phyloP scores from a whole-genome alignment of 2,329 filamentous ascomycete genomes.

The Microsporum audouinii region DNA sequence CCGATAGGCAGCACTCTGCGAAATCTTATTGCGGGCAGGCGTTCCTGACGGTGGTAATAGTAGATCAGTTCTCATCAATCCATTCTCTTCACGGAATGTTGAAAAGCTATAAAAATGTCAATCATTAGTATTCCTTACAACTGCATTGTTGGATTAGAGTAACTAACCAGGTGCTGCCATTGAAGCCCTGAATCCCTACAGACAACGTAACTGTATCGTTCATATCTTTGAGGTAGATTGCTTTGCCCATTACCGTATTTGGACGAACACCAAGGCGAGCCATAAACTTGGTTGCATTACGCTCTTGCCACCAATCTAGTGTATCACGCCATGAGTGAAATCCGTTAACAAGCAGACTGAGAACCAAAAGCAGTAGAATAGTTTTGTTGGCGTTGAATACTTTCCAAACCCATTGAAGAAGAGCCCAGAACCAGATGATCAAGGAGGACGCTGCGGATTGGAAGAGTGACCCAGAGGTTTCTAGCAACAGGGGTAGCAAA shows the following conservation, averaged over 20 bases:
- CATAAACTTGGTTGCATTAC: slow-evolving; percentile 73
- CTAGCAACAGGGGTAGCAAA: slow-evolving; percentile 58
- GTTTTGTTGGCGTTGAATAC: slow-evolving; percentile 62
- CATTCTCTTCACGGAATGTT: slow-evolving; percentile 34
- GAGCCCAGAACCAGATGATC: slow-evolving; percentile 64
- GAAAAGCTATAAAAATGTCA: slow-evolving; percentile 21
- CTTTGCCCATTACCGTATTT: slow-evolving; percentile 68
- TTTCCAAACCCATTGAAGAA: slow-evolving; percentile 53
- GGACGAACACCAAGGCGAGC: slow-evolving; percentile 65
- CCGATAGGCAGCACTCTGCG: slow-evolving; percentile 39
- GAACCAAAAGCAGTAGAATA: slow-evolving; percentile 55
- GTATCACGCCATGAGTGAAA: slow-evolving; percentile 63
- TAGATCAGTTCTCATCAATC: slow-evolving; percentile 18
- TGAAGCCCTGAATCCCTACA: slow-evolving; percentile 21
- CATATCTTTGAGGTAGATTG: slow-evolving; percentile 72
- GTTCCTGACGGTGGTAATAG: slow-evolving; percentile 21
- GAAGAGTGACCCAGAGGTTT: slow-evolving; percentile 59
- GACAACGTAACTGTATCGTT: slow-evolving; percentile 47
- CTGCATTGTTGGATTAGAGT: neutral
- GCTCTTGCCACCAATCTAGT: slow-evolving; percentile 74
- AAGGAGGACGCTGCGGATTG: slow-evolving; percentile 65
- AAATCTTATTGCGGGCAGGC: slow-evolving; percentile 19
- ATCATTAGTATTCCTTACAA: neutral
- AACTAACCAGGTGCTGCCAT: slow-evolving; percentile 25
- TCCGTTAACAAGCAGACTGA: slow-evolving; percentile 62